Evolutionary conservation across 2,329 filamentous ascomycete species (phyloP).

Genomic region (Botrytis cinerea): DNA sequence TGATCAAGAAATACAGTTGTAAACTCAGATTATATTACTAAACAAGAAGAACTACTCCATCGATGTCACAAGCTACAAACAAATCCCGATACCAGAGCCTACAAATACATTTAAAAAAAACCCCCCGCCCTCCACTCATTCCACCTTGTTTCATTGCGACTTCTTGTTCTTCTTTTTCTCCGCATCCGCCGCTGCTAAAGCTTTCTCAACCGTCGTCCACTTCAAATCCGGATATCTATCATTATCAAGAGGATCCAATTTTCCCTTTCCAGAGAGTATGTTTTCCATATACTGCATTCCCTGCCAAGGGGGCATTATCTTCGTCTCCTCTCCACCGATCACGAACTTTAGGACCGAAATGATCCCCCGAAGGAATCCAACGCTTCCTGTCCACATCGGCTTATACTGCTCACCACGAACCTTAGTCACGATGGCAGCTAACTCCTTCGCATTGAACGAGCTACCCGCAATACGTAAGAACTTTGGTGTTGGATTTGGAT

Average conservation of each 20-base stretch:
- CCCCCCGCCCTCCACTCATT: background rate
- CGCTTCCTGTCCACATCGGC: conserved; percentile 24
- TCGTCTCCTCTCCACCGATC: conserved; percentile 21
- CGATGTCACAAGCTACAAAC: too few species aligned
- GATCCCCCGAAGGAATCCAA: conserved; percentile 21
- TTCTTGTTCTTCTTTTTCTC: conserved; percentile 14
- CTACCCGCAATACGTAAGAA: conserved; percentile 26
- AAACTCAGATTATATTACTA: background rate
- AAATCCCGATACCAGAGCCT: background rate
- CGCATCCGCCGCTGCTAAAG: conserved; percentile 21
- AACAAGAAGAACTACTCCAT: background rate
- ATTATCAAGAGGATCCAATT: conserved; percentile 24
- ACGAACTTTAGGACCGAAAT: conserved; percentile 23
- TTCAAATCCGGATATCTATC: conserved; percentile 24
- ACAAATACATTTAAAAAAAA: background rate
- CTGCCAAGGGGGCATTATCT: conserved; percentile 20
- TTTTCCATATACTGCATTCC: conserved; percentile 28
- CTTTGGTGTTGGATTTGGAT: conserved; percentile 24
- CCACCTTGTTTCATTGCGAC: background rate
- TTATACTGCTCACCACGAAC: conserved; percentile 25
- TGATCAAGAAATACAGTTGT: background rate
- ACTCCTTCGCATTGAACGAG: conserved; percentile 19
- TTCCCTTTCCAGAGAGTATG: conserved; percentile 25
- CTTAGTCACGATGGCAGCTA: conserved; percentile 21
- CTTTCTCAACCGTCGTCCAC: conserved; percentile 21